Evolutionary conservation across 1,284 basidiomycete species (phyloP).

Genomic region (Trichosporon coremiiforme): DNA sequence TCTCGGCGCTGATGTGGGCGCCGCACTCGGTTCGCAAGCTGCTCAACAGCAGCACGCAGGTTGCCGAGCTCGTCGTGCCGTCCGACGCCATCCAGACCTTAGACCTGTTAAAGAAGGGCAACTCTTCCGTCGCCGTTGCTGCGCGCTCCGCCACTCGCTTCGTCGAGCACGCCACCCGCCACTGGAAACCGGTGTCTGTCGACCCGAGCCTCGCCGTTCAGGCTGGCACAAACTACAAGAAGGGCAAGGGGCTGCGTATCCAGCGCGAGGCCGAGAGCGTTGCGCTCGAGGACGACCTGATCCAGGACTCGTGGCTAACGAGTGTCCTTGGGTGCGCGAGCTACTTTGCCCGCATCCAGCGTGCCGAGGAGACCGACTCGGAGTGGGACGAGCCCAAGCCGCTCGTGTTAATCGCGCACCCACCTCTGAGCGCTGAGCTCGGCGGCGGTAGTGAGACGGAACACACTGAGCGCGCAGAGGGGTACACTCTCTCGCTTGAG

Average conservation of each 20-base stretch:
- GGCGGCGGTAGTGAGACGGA: conserved; percentile 29
- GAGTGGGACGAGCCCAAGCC: conserved; percentile 33
- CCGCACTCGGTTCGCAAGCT: conserved; percentile 77
- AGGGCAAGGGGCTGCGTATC: conserved; percentile 43
- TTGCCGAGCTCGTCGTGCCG: conserved; percentile 71
- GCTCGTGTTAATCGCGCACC: conserved; percentile 47
- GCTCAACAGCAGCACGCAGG: conserved; percentile 69
- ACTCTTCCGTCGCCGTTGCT: conserved; percentile 71
- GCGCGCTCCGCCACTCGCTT: conserved; percentile 60
- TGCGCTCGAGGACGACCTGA: conserved; percentile 22
- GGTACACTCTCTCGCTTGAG: conserved; percentile 47
- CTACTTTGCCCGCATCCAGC: conserved; percentile 39
- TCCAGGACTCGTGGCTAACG: conserved; percentile 39
- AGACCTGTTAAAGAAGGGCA: conserved; percentile 91
- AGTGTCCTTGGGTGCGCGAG: conserved; percentile 46
- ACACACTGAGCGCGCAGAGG: conserved; percentile 46
- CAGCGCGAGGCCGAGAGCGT: conserved; percentile 41
- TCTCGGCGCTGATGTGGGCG: conserved; percentile 81
- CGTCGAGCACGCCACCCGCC: conserved; percentile 53
- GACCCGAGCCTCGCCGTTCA: conserved; percentile 42
- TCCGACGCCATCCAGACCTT: conserved; percentile 88
- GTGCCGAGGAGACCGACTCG: conserved; percentile 28
- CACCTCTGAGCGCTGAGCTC: conserved; percentile 47
- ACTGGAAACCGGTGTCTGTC: conserved; percentile 38
- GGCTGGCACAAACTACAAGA: conserved; percentile 41